These are phyloP conservation scores for Rhododendron griersonianum DNA, from an alignment of 148 eudicot species.

Conservation along the genomic window DNA sequence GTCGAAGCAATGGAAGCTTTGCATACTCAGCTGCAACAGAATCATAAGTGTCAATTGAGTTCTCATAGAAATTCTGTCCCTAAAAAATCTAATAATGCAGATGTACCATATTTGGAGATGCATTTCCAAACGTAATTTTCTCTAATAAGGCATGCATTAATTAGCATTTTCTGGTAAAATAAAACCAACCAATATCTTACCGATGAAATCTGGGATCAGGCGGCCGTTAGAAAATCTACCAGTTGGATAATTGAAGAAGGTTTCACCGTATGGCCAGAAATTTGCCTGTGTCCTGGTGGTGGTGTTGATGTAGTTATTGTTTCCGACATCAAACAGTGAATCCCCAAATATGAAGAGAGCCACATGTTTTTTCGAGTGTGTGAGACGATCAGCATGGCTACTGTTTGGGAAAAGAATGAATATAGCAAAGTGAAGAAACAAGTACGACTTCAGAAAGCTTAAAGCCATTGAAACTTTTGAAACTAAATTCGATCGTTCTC, in stretches of 20 bases:
- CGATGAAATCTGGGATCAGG: neutral
- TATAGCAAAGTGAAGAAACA: neutral
- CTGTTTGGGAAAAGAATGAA: neutral
- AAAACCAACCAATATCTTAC: neutral
- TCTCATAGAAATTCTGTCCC: neutral
- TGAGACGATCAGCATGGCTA: neutral
- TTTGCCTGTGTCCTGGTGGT: slow-evolving; percentile 13
- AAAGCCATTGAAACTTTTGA: neutral
- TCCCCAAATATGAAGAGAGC: slow-evolving; percentile 25
- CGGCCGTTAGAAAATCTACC: slow-evolving; percentile 26
- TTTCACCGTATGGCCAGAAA: slow-evolving; percentile 32
- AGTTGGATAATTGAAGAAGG: slow-evolving; percentile 32
- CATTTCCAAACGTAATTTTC: neutral
- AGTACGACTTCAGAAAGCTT: neutral
- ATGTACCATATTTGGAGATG: neutral
- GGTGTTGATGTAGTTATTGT: slow-evolving; percentile 18
- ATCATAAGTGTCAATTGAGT: neutral
- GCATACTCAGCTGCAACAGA: slow-evolving; percentile 40
- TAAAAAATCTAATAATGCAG: neutral
- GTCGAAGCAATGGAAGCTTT: slow-evolving; percentile 31
- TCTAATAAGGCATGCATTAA: neutral
- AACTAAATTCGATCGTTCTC: neutral
- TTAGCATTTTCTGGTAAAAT: neutral
- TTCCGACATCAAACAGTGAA: slow-evolving; percentile 37
- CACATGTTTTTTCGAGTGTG: neutral